Evolutionary conservation across 352 stramenopile genomes (phyloP), one percentile per base, ranked within the genome.

Genomic region (Globisporangium parvum): DNA sequence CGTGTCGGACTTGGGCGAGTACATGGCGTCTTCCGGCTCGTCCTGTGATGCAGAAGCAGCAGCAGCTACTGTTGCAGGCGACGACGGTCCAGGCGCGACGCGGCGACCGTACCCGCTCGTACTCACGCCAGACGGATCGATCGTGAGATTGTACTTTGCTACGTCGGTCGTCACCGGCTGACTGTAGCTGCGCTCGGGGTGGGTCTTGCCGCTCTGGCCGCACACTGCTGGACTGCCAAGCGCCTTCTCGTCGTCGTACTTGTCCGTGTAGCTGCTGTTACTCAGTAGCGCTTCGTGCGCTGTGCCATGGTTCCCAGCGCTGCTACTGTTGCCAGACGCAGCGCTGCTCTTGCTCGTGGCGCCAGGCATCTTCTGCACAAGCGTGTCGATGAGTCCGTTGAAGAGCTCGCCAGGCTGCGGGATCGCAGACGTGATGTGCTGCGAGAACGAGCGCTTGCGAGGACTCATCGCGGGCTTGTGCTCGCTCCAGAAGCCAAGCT

Each of bases 401-500:
- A 91, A 51, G 1, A 93, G 60, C 48, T 91, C 80, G 0, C 73
- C 69, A 0, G 81, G 77, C 51, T 89, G 80, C 2, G 67, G 64
- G 50, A 89, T 87, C 54, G 76, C 83, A n/a, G 70, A 77, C 11
- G 75, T 75, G 45, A 91, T 70, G 37, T 87, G 77, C 52, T 91
- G 77, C n/a, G 80, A 91, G 47, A 91, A 72, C 9, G 76, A 87
- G 35, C 80, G 78, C 35, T 84, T 68, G 35, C 80, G 81, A 33
- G 80, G 80, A 46, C 78, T 91, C 31, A 53, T 66, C 15, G 60
- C 48, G 24, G 73, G 78, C 39, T 85, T 83, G 10, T 76, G 81
- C 47, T 91, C 78, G 48, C 83, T 93, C 83, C 83, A 93, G 55
- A 93, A 93, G 18, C 83, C 83, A 2, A 93, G 69, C 49, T 77